phyloP scores from a whole-genome alignment of 768 basidiomycete species.

The Amanita polypyramis region DNA sequence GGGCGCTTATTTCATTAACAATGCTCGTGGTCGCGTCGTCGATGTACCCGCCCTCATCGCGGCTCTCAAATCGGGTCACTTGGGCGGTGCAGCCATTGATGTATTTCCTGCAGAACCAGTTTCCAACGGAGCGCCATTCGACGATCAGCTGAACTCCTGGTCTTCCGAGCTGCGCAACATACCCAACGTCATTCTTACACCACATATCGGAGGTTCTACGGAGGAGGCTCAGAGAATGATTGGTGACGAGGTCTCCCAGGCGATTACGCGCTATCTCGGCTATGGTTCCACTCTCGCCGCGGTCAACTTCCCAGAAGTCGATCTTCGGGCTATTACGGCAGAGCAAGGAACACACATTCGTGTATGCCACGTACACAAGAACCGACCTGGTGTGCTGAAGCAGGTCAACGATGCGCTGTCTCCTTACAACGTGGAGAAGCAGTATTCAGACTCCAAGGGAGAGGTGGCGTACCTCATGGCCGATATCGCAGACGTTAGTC shows the following conservation, averaged over 20 bases:
- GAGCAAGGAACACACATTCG: slow-evolving; percentile 78
- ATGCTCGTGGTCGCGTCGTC: slow-evolving; percentile 91
- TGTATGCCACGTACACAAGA: slow-evolving; percentile 91
- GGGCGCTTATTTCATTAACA: slow-evolving; percentile 95
- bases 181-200: slow-evolving; percentile 92
- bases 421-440: slow-evolving; percentile 97
- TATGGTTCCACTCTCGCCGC: slow-evolving; percentile 86
- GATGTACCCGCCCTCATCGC: slow-evolving; percentile 86
- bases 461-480: slow-evolving; percentile 94
- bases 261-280: slow-evolving; percentile 82
- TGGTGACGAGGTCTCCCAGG: slow-evolving; percentile 84
- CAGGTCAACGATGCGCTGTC: slow-evolving; percentile 91
- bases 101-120: slow-evolving; percentile 94
- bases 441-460: slow-evolving; percentile 95
- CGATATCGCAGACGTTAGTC: slow-evolving; percentile 88
- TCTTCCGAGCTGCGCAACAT: slow-evolving; percentile 61
- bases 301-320: slow-evolving; percentile 99
- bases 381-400: slow-evolving; percentile 90
- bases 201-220: slow-evolving; percentile 98
- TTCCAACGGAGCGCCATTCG: slow-evolving; percentile 83
- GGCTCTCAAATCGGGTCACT: slow-evolving; percentile 73
- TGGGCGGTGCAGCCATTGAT: slow-evolving; percentile 85
- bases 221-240: slow-evolving; percentile 98
- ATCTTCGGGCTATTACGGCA: slow-evolving; percentile 82
- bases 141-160: slow-evolving; percentile 84